Conservation (phyloP, 106 monocot genomes). For the Dactylorhiza incarnata region DNA sequence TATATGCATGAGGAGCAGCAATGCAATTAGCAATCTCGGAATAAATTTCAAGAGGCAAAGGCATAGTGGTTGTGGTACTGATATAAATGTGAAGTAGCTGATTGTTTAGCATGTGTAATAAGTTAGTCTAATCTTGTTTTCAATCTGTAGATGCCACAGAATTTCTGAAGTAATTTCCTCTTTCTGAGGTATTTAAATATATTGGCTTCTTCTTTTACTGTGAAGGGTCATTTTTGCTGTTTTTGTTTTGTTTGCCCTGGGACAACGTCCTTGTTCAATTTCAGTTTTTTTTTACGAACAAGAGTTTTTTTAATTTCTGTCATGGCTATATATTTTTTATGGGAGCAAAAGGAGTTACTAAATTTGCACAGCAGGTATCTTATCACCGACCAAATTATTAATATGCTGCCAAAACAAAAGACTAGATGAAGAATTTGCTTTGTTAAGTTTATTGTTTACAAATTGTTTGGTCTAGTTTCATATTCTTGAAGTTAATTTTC, state of each 20-base stretch:
- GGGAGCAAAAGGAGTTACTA: neutral
- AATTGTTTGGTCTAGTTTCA: neutral
- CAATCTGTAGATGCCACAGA: too few relatives aligned
- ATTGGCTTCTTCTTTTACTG: neutral
- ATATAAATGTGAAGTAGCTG: too few relatives aligned
- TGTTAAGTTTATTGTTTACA: neutral
- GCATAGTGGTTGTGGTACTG: too few relatives aligned
- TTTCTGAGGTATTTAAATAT: neutral
- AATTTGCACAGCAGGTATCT: neutral
- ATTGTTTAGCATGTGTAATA: too few relatives aligned
- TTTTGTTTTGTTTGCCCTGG: neutral
- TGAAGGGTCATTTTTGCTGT: neutral
- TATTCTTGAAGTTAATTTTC: too few relatives aligned
- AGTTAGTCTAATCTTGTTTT: too few relatives aligned
- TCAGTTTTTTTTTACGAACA: too few relatives aligned
- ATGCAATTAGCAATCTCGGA: too few relatives aligned
- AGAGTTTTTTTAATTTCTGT: neutral
- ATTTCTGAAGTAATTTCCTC: neutral
- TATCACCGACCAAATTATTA: neutral
- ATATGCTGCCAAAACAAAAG: neutral
- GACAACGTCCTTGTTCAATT: neutral
- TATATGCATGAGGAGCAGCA: too few relatives aligned
- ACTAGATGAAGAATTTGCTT: neutral
- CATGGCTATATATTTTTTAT: neutral
- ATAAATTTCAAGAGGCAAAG: too few relatives aligned